Evolutionary conservation across 2,329 filamentous ascomycete genomes (phyloP).

Genomic region (Fusarium udum): DNA sequence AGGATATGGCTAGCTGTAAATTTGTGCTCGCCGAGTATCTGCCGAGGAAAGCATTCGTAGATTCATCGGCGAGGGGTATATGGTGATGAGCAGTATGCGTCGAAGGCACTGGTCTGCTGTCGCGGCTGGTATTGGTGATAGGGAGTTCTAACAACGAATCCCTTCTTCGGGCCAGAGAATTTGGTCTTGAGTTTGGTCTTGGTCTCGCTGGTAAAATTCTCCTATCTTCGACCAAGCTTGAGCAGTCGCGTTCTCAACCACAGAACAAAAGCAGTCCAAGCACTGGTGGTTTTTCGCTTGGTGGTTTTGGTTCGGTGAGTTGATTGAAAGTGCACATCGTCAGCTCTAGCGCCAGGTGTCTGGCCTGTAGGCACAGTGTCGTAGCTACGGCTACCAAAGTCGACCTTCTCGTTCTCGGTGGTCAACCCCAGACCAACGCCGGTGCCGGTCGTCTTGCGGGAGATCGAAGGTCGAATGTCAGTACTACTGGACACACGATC

Average conservation of each 20-base stretch:
- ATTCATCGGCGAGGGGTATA: slow-evolving; percentile 24
- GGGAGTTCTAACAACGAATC: slow-evolving; percentile 17
- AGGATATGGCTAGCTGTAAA: slow-evolving; percentile 6
- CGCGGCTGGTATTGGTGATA: slow-evolving; percentile 17
- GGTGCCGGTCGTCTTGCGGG: slow-evolving; percentile 43
- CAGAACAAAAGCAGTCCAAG: slow-evolving; percentile 71
- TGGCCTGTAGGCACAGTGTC: slow-evolving; percentile 51
- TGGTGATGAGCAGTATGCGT: slow-evolving; percentile 22
- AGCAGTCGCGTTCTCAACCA: slow-evolving; percentile 67
- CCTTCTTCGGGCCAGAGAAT: slow-evolving; percentile 17
- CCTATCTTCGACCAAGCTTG: slow-evolving; percentile 54
- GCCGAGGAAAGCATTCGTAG: neutral
- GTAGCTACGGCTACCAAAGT: slow-evolving; percentile 59
- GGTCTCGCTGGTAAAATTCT: slow-evolving; percentile 33
- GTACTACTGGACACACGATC: slow-evolving; percentile 47
- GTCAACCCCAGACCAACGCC: slow-evolving; percentile 27
- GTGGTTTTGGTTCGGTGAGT: slow-evolving; percentile 57
- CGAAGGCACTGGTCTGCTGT: slow-evolving; percentile 4
- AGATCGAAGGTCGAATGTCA: slow-evolving; percentile 43
- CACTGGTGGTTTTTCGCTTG: slow-evolving; percentile 68
- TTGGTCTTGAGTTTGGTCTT: slow-evolving; percentile 26
- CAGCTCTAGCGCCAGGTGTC: slow-evolving; percentile 46
- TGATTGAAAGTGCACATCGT: slow-evolving; percentile 56
- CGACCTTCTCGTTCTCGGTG: slow-evolving; percentile 52
- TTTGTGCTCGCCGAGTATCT: slow-evolving; percentile 1